Evolutionary conservation across 805 yeast genomes (phyloP).

Genomic region (Hanseniaspora occidentalis): DNA sequence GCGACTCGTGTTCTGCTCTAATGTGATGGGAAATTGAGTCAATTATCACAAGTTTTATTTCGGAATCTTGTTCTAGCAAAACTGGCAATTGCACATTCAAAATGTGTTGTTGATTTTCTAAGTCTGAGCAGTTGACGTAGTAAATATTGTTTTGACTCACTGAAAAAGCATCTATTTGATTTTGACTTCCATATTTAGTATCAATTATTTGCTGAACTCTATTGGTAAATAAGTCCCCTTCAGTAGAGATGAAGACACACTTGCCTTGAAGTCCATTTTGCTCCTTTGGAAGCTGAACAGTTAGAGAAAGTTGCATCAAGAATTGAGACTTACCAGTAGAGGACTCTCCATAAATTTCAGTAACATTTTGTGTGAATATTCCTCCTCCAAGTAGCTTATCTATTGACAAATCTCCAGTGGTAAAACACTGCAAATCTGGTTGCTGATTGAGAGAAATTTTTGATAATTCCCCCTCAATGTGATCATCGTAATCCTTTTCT

Average conservation of each 20-base stretch:
- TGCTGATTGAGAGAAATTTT: not conserved
- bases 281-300: conserved; percentile 38
- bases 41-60: conserved; percentile 46
- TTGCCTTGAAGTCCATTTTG: conserved; percentile 37
- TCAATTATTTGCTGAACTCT: conserved; percentile 41
- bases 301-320: conserved; percentile 48
- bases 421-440: conserved; percentile 20
- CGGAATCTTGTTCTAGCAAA: conserved; percentile 28
- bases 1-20: conserved; percentile 43
- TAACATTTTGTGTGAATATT: conserved; percentile 37
- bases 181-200: conserved; percentile 24
- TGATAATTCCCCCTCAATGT: conserved; percentile 6
- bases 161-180: conserved; percentile 8
- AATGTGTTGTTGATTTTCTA: conserved; percentile 66
- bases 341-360: conserved; percentile 76
- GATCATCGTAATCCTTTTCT: conserved; percentile 11
- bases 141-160: conserved; percentile 32
- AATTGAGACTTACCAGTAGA: conserved; percentile 83
- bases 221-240: conserved; percentile 54
- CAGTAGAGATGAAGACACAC: conserved; percentile 72
- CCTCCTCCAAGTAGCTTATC: conserved; percentile 48
- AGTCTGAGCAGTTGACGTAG: conserved; percentile 48
- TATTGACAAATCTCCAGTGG: conserved; percentile 40
- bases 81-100: conserved; percentile 57
- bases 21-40: conserved; percentile 82